phyloP scores from a whole-genome alignment of 306 rosid genomes.

The Gleditsia sinensis region DNA sequence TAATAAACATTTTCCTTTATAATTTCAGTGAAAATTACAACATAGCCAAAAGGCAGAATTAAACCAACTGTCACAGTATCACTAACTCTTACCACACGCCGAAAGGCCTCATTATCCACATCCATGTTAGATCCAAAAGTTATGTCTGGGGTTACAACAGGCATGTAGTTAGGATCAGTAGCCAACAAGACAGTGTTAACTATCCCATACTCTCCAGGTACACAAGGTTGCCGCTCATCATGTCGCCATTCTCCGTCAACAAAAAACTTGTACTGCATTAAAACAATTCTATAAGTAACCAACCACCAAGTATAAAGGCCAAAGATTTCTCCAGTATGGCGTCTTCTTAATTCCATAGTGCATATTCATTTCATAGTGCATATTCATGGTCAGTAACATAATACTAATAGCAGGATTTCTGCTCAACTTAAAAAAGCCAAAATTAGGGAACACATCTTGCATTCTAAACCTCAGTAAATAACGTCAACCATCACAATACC shows the following conservation, averaged over 20 bases:
- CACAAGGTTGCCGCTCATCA: constrained; percentile 76
- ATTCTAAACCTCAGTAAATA: constrained; percentile 14
- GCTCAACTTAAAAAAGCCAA: background rate
- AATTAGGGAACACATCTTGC: background rate
- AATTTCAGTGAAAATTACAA: constrained; percentile 21
- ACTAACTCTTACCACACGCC: constrained; percentile 65
- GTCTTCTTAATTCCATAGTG: background rate
- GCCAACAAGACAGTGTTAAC: constrained; percentile 77
- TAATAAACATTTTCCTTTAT: background rate
- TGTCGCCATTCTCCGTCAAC: constrained; percentile 97
- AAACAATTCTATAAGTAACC: constrained; percentile 32
- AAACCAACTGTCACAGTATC: constrained; percentile 10
- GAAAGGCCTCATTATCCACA: constrained; percentile 80
- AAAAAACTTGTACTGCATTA: constrained; percentile 87
- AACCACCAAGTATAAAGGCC: constrained; percentile 7
- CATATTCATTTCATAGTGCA: too few relatives aligned
- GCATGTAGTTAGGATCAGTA: constrained; percentile 70
- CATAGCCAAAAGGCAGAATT: constrained; percentile 19
- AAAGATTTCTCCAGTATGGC: constrained; percentile 5
- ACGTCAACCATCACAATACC: background rate
- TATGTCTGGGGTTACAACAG: constrained; percentile 48
- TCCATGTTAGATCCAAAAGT: constrained; percentile 79
- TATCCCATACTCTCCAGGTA: constrained; percentile 73
- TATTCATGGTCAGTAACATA: constrained; percentile 28
- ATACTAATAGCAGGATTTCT: background rate